phyloP scores from a whole-genome alignment of 2,329 filamentous ascomycete genomes.

The Aspergillus flavus region DNA sequence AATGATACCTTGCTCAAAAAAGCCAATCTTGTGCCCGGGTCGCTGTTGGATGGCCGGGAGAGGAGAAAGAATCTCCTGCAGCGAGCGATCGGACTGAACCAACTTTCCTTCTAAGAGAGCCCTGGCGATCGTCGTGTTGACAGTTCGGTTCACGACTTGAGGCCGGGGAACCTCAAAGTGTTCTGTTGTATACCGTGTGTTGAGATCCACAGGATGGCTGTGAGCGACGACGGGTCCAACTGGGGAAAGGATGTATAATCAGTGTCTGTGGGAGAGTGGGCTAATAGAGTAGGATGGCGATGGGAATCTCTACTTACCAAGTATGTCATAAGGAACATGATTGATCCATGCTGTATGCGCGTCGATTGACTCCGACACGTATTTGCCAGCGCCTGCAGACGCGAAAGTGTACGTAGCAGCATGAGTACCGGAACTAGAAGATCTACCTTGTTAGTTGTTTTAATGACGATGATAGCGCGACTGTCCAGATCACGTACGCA shows the following conservation, averaged over 20 bases:
- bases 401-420: conserved; percentile 59
- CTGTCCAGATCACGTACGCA: conserved; percentile 24
- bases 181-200: conserved; percentile 44
- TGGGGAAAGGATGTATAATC: background rate
- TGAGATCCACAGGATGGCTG: conserved; percentile 43
- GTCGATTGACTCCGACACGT: conserved; percentile 59
- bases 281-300: too few species aligned
- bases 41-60: conserved; percentile 33
- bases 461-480: background rate
- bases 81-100: conserved; percentile 30
- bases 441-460: background rate
- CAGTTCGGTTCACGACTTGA: conserved; percentile 39
- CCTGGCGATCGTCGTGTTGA: conserved; percentile 15
- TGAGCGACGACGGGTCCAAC: conserved; percentile 27
- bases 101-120: conserved; percentile 21
- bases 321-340: conserved; percentile 58
- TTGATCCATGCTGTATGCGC: conserved; percentile 58
- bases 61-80: conserved; percentile 27
- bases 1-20: conserved; percentile 54
- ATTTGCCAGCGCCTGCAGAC: conserved; percentile 55
- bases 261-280: background rate
- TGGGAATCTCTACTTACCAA: conserved; percentile 38
- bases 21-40: conserved; percentile 42
- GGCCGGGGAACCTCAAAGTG: conserved; percentile 52
- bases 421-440: conserved; percentile 32